Conservation (phyloP, 2,329 filamentous ascomycete species). For the Cryphonectria parasitica region DNA sequence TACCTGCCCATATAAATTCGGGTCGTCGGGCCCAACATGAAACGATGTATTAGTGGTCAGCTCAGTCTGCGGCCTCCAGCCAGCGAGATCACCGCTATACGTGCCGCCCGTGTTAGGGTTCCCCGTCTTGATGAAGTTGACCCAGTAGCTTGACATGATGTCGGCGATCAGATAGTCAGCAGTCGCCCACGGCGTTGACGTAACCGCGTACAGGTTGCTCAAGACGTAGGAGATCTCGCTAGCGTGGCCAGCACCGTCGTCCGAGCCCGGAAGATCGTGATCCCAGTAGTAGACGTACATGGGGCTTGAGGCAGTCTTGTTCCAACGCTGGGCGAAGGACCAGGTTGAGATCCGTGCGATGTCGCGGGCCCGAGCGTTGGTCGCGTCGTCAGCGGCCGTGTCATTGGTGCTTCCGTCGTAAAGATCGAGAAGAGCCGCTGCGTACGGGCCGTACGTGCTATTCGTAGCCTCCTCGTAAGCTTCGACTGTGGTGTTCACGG, state of each 20-base stretch:
- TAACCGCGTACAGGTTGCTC: constrained; percentile 4
- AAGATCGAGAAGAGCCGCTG: background rate
- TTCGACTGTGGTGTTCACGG: background rate
- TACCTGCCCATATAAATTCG: too few relatives aligned
- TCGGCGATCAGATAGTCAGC: too few relatives aligned
- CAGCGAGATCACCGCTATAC: too few relatives aligned
- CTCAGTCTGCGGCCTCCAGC: too few relatives aligned
- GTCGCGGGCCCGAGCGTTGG: constrained; percentile 3
- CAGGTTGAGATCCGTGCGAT: constrained; percentile 1
- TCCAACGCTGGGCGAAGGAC: background rate
- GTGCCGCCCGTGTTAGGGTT: too few relatives aligned
- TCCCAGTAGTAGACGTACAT: constrained; percentile 9
- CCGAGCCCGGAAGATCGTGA: background rate
- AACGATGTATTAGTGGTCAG: too few relatives aligned
- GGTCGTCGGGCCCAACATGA: too few relatives aligned
- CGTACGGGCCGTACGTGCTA: background rate
- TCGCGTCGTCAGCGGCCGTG: background rate
- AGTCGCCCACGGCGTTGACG: too few relatives aligned
- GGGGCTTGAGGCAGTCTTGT: background rate
- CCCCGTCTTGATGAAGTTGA: too few relatives aligned
- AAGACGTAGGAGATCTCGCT: constrained; percentile 8
- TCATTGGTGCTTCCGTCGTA: constrained; percentile 5
- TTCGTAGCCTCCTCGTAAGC: constrained; percentile 1
- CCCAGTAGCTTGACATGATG: too few relatives aligned
- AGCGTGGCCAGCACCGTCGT: background rate